A percentile compares a stretch with the other conserved stretches of the same genome.
Evolutionary conservation across 805 yeast species (phyloP).

Genomic region (Sugiyamaella floridensis): DNA sequence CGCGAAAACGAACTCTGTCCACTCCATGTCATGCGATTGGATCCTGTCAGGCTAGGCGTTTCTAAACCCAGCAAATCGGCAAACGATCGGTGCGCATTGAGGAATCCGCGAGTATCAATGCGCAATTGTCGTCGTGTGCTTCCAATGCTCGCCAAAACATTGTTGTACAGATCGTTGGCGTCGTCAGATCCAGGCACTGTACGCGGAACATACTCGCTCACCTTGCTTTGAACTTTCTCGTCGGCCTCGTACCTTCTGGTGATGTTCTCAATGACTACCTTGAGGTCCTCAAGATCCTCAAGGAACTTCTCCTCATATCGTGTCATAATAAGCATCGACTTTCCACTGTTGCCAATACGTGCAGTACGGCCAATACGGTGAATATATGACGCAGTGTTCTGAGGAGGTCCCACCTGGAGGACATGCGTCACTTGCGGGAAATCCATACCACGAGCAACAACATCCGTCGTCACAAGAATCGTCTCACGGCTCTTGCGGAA

Average conservation of each 20-base stretch:
- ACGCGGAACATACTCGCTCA: slow-evolving; percentile 11
- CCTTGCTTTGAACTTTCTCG: slow-evolving; percentile 15
- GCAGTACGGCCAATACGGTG: slow-evolving; percentile 97
- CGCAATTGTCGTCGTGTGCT: slow-evolving; percentile 18
- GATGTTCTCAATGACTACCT: slow-evolving; percentile 43
- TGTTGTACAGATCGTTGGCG: slow-evolving; percentile 19
- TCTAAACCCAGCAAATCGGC: slow-evolving; percentile 22
- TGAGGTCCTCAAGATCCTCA: slow-evolving; percentile 36
- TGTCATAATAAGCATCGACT: slow-evolving; percentile 54
- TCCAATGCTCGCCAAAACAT: slow-evolving; percentile 21
- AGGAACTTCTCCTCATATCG: slow-evolving; percentile 52
- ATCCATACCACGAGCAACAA: slow-evolving; percentile 95
- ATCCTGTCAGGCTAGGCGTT: slow-evolving; percentile 13
- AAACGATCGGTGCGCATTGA: slow-evolving; percentile 24
- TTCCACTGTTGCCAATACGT: slow-evolving; percentile 78
- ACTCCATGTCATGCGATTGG: slow-evolving; percentile 19
- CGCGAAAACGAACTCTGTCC: background rate
- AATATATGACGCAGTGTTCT: slow-evolving; percentile 68
- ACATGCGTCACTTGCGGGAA: slow-evolving; percentile 84
- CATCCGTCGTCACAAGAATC: slow-evolving; percentile 78
- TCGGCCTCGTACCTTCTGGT: slow-evolving; percentile 12
- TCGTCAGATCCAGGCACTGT: slow-evolving; percentile 19
- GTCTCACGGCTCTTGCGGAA: slow-evolving; percentile 48
- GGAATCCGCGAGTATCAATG: slow-evolving; percentile 15
- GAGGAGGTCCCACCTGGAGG: slow-evolving; percentile 72